These are phyloP conservation scores for Polysphondylium violaceum DNA, from an alignment of 78 protist species.

Conservation along the genomic window DNA sequence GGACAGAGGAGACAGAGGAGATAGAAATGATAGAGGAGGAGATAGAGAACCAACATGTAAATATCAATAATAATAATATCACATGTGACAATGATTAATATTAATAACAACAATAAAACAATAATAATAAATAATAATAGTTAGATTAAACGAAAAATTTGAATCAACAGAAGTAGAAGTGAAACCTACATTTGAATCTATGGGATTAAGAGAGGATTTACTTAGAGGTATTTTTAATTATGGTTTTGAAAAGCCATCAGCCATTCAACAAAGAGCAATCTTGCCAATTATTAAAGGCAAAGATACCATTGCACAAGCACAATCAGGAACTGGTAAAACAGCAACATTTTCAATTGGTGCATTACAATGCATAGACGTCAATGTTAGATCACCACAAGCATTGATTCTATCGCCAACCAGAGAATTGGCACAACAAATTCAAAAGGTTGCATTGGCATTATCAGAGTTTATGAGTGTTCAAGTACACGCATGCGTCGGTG, in stretches of 20 bases:
- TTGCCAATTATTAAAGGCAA: slow-evolving; percentile 95
- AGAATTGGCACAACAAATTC: slow-evolving; percentile 98
- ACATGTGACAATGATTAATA: neutral
- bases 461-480: slow-evolving; percentile 94
- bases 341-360: slow-evolving; percentile 94
- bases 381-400: slow-evolving; percentile 90
- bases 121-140: too few species aligned
- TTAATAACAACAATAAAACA: too few species aligned
- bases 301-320: slow-evolving; percentile 99
- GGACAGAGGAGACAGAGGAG: neutral
- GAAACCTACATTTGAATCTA: slow-evolving; percentile 90
- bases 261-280: slow-evolving; percentile 99
- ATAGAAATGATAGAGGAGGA: neutral
- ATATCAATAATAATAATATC: neutral
- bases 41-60: too few species aligned
- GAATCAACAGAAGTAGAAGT: slow-evolving; percentile 60
- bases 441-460: slow-evolving; percentile 91
- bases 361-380: slow-evolving; percentile 92
- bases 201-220: slow-evolving; percentile 94
- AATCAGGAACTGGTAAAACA: slow-evolving; percentile 99
- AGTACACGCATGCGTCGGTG: slow-evolving; percentile 97
- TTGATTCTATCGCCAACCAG: slow-evolving; percentile 98
- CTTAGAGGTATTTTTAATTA: slow-evolving; percentile 95
- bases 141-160: slow-evolving; percentile 8
- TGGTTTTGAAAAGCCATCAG: slow-evolving; percentile 99